phyloP scores from a whole-genome alignment of 1,139 yeast genomes.

The Candida neerlandica region DNA sequence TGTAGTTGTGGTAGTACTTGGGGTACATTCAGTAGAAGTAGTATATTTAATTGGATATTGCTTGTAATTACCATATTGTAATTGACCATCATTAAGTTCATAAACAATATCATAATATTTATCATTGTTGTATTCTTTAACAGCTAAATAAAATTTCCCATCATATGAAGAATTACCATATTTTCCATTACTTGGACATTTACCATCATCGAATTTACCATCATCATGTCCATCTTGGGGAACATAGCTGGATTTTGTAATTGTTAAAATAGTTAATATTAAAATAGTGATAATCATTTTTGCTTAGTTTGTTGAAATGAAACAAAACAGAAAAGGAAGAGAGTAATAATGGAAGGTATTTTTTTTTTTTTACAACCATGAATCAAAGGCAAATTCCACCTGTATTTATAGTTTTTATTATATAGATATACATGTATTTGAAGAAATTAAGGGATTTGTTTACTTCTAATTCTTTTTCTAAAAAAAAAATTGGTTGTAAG shows the following conservation, averaged over 20 bases:
- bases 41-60: conserved; percentile 2
- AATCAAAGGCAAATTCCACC: neutral
- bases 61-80: conserved; percentile 4
- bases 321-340: neutral
- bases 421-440: neutral
- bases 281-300: conserved; percentile 3
- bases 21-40: neutral
- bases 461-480: no score
- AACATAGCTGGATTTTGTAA: neutral
- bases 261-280: neutral
- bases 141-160: conserved; percentile 9
- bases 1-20: neutral
- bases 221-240: neutral
- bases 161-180: conserved; percentile 2
- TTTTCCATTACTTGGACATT: neutral
- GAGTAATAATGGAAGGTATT: neutral
- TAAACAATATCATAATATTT: conserved; percentile 7
- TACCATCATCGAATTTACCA: neutral
- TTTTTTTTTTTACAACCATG: neutral
- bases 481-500: neutral
- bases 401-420: neutral
- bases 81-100: conserved; percentile 10
- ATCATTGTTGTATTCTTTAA: conserved; percentile 5
- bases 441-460: neutral
- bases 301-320: neutral